phyloP scores from a whole-genome alignment of 2,329 filamentous ascomycete species.

The Colletotrichum siamense region DNA sequence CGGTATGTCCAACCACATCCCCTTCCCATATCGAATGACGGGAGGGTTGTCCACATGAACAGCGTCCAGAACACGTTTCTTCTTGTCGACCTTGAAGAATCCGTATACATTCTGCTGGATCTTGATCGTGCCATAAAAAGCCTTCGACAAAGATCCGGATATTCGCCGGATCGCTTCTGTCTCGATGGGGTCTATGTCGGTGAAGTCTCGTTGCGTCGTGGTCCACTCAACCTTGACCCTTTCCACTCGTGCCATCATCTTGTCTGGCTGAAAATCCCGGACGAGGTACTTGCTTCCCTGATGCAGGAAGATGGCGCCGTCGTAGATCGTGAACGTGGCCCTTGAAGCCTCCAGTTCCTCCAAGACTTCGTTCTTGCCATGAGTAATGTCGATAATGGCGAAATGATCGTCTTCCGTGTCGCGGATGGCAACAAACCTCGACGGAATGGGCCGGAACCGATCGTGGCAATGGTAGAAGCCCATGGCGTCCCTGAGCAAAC shows the following conservation, averaged over 20 bases:
- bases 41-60: constrained; percentile 93
- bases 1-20: constrained; percentile 95
- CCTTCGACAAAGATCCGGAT: constrained; percentile 64
- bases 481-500: constrained; percentile 74
- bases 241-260: constrained; percentile 84
- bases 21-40: constrained; percentile 82
- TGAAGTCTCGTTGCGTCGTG: constrained; percentile 90
- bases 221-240: constrained; percentile 94
- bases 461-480: constrained; percentile 92
- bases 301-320: constrained; percentile 95
- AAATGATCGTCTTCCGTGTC: constrained; percentile 92
- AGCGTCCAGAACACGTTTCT: constrained; percentile 85
- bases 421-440: constrained; percentile 83
- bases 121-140: constrained; percentile 86
- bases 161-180: constrained; percentile 86
- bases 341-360: constrained; percentile 96
- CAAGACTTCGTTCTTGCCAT: constrained; percentile 81
- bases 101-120: constrained; percentile 92
- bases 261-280: constrained; percentile 83
- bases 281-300: constrained; percentile 95
- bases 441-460: constrained; percentile 84
- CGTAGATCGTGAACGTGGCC: constrained; percentile 96
- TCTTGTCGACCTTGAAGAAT: constrained; percentile 95
- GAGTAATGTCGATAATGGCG: constrained; percentile 87
- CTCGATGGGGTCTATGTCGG: constrained; percentile 91